These are phyloP conservation scores for Penicillium aurantiogriseum DNA, from an alignment of 2,329 filamentous ascomycete genomes.

Conservation along the genomic window DNA sequence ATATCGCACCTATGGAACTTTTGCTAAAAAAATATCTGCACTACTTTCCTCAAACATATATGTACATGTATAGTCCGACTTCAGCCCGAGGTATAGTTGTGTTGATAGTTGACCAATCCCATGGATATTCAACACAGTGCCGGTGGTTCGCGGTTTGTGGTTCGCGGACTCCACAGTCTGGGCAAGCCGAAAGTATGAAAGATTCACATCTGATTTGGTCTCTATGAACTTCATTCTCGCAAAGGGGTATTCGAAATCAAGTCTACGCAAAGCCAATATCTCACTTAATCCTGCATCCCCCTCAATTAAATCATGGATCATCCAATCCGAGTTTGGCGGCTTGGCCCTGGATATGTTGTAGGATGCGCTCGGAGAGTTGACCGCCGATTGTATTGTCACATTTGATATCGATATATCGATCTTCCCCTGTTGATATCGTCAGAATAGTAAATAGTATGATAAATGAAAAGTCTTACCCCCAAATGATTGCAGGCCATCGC, in stretches of 20 bases:
- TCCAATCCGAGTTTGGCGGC: neutral
- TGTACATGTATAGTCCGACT: no score
- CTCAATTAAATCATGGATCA: neutral
- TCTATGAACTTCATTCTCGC: neutral
- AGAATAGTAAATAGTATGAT: neutral
- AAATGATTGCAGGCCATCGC: neutral
- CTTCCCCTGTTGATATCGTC: neutral
- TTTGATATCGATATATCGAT: conserved; percentile 4
- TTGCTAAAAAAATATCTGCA: neutral
- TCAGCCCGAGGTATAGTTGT: neutral
- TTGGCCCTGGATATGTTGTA: neutral
- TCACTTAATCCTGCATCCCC: no score
- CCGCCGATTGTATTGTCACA: neutral
- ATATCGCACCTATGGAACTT: neutral
- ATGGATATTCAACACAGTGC: neutral
- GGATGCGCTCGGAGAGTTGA: conserved; percentile 1
- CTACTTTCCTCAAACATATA: no score
- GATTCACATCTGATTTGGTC: no score
- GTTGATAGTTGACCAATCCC: neutral
- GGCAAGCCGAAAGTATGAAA: no score
- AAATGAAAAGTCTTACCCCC: neutral
- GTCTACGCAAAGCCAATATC: neutral
- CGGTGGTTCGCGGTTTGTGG: neutral
- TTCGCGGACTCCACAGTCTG: neutral
- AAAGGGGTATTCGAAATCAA: neutral